Conservation (phyloP, 345 rosid species). For the Cardiospermum halicacabum region DNA sequence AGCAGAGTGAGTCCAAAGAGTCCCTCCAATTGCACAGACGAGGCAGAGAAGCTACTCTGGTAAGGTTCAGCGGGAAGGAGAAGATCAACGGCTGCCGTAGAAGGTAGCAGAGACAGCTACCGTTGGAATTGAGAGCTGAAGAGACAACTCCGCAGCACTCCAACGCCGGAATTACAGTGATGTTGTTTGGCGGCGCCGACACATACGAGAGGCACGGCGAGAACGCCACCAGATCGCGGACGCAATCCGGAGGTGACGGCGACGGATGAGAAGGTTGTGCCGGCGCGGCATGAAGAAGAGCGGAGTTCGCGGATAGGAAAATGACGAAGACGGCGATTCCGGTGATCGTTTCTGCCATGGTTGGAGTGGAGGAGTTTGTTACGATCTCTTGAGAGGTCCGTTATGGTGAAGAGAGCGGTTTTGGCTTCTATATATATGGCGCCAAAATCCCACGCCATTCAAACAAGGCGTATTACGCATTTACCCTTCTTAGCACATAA, state of each 20-base stretch:
- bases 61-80: constrained; percentile 68
- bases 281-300: constrained; percentile 17
- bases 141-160: constrained; percentile 63
- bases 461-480: background rate
- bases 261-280: constrained; percentile 15
- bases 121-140: constrained; percentile 31
- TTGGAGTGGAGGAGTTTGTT: background rate
- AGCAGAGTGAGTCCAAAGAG: constrained; percentile 49
- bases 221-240: constrained; percentile 52
- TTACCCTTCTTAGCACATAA: background rate
- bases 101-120: constrained; percentile 70
- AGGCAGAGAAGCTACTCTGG: constrained; percentile 52
- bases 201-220: constrained; percentile 77
- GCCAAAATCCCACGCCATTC: background rate
- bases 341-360: constrained; percentile 12
- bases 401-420: background rate
- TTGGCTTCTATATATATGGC: background rate
- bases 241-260: constrained; percentile 35
- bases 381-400: background rate
- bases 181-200: constrained; percentile 57
- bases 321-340: constrained; percentile 4
- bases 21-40: constrained; percentile 31
- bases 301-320: constrained; percentile 16
- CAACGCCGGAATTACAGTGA: constrained; percentile 29
- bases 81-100: constrained; percentile 56